A percentile compares a stretch with the other conserved stretches of the same genome.
phyloP scores from a whole-genome alignment of 179 eudicot genomes.

The Silene coronaria region DNA sequence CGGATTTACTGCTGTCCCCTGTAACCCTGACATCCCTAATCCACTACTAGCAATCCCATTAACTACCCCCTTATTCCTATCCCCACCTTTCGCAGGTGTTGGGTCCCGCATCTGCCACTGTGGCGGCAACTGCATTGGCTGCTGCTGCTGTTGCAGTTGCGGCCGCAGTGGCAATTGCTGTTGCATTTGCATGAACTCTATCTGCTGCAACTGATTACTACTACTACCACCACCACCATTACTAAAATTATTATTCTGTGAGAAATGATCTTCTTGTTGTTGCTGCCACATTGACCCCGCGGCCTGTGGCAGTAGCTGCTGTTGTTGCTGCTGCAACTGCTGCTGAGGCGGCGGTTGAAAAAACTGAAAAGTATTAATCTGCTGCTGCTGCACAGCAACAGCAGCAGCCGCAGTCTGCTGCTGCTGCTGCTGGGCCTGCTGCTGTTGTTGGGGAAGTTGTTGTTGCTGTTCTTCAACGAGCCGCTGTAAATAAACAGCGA shows the following conservation, averaged over 20 bases:
- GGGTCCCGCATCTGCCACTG: constrained; percentile 37
- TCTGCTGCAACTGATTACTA: constrained; percentile 17
- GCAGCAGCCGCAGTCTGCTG: constrained; percentile 4
- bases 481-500: constrained; percentile 24
- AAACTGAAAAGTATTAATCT: constrained; percentile 35
- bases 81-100: constrained; percentile 23
- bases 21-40: neutral
- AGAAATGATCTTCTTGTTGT: constrained; percentile 14
- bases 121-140: constrained; percentile 20
- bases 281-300: constrained; percentile 9
- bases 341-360: constrained; percentile 31
- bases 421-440: neutral
- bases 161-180: neutral
- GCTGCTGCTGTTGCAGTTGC: constrained; percentile 19
- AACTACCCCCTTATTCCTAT: constrained; percentile 11
- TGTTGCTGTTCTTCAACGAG: neutral
- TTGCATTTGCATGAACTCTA: constrained; percentile 24
- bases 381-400: constrained; percentile 1
- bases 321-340: neutral
- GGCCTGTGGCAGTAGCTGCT: constrained; percentile 5
- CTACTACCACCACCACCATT: constrained; percentile 1
- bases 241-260: neutral
- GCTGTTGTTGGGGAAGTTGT: constrained; percentile 2
- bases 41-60: constrained; percentile 11
- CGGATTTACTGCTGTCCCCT: no score